Evolutionary conservation across 2,329 filamentous ascomycete species (phyloP), one percentile per base, ranked within the genome.

Genomic region (Juglanconis juglandina): DNA sequence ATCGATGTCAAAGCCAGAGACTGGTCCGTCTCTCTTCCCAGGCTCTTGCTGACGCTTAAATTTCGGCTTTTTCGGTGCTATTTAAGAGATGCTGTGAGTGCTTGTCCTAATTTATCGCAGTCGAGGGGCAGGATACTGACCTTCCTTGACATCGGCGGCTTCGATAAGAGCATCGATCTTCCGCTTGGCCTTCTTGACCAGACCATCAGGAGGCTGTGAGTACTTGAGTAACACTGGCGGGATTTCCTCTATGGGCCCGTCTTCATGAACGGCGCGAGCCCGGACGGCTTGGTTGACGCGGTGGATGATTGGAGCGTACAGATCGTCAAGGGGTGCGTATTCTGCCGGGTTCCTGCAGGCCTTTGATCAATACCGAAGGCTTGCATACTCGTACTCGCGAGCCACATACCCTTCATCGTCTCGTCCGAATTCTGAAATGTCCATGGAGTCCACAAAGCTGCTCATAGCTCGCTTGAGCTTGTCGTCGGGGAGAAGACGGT

Each of bases 361-460:
- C 2, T 4, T 33, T 50, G 53, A 48, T 44, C 30, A 10, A 33
- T 5, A 13, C 8, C 14, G 11, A 30, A 33, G 1, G 10, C 17
- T 17, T 4, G 24, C 11, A 8, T 24, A 33, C n/a, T 17, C 7
- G 24, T 5, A 3, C 7, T 32, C 17, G 35, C 50, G 34, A 11
- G 30, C 2, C 64, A 67, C 81, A 68, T 75, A 90, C 85, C 88
- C 91, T 48, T 93, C 84, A 50, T 95, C 90, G 67, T 96, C 89
- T 50, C 80, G 82, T 9, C 82, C 88, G 68, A 88, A 86, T 0
- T 73, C 80, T 1, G 88, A 89, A 2, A 99, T 78, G 68, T 97
- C 93, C 94, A 99, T 96, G 7, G 85, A 86, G 71, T 98, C 92
- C 7, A 99, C 92, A 67, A 94, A 98, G 64, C 91, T 86, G 71